Percentiles rank a stretch among this genome's conserved stretches.
Evolutionary conservation across 768 basidiomycete species (phyloP).

Genomic region (Russula griseocarnosa): DNA sequence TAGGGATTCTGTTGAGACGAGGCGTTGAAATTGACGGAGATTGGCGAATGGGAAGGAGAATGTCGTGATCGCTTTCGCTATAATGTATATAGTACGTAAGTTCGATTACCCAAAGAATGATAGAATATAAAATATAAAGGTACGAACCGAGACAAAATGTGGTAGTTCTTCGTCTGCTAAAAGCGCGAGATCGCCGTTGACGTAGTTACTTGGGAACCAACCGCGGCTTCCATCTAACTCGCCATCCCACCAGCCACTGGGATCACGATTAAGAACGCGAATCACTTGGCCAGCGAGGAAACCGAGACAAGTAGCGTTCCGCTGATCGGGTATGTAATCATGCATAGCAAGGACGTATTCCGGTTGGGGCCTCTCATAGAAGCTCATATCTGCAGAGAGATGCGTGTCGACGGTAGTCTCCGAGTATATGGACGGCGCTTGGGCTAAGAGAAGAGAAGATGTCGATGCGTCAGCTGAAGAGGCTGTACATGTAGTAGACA

Average conservation of each 20-base stretch:
- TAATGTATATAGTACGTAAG: not conserved
- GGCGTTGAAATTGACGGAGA: constrained; percentile 15
- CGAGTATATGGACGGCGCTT: constrained; percentile 31
- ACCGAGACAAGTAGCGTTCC: constrained; percentile 74
- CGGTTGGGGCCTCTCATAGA: constrained; percentile 30
- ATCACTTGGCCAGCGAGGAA: constrained; percentile 92
- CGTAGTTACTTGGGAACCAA: constrained; percentile 99
- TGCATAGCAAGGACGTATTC: constrained; percentile 92
- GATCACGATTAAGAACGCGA: constrained; percentile 81
- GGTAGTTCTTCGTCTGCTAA: constrained; percentile 57
- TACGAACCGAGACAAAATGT: constrained; percentile 41
- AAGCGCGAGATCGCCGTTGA: constrained; percentile 59
- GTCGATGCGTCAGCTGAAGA: constrained; percentile 29
- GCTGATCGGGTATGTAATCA: constrained; percentile 73
- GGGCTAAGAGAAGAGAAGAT: constrained; percentile 31
- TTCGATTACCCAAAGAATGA: not conserved
- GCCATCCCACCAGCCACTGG: constrained; percentile 98
- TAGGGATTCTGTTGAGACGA: constrained; percentile 22
- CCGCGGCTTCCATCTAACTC: constrained; percentile 84
- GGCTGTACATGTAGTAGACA: constrained; percentile 21
- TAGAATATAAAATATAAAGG: not conserved
- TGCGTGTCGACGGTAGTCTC: constrained; percentile 28
- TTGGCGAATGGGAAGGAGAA: constrained; percentile 21
- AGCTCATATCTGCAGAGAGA: constrained; percentile 21
- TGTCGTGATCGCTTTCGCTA: constrained; percentile 32